Evolutionary conservation across 2,329 filamentous ascomycete species (phyloP).

Genomic region (Taxawa tesnikishii): DNA sequence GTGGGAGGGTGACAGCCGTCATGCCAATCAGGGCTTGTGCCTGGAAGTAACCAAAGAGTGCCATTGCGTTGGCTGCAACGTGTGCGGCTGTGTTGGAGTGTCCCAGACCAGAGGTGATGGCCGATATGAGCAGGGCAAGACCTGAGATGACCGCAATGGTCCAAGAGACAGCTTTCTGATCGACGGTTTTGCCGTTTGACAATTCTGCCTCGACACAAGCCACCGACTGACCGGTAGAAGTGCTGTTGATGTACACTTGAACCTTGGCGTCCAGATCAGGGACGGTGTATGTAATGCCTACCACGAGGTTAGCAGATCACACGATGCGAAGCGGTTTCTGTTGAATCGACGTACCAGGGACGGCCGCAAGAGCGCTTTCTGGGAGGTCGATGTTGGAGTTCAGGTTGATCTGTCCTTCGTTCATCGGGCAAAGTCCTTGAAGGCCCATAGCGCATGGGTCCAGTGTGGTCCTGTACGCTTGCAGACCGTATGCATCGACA

Average conservation of each 20-base stretch:
- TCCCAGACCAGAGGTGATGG: slow-evolving; percentile 77
- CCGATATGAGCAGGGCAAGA: slow-evolving; percentile 70
- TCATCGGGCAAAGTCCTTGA: slow-evolving; percentile 78
- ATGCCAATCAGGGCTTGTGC: slow-evolving; percentile 85
- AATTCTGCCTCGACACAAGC: slow-evolving; percentile 81
- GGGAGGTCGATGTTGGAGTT: slow-evolving; percentile 55
- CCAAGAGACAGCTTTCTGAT: slow-evolving; percentile 83
- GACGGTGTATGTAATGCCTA: slow-evolving; percentile 69
- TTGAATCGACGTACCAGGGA: slow-evolving; percentile 55
- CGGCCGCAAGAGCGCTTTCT: slow-evolving; percentile 43
- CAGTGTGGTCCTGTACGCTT: slow-evolving; percentile 53
- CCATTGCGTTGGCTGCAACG: slow-evolving; percentile 83
- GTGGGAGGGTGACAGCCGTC: slow-evolving; percentile 67
- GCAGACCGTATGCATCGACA: slow-evolving; percentile 73
- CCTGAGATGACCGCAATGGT: slow-evolving; percentile 78
- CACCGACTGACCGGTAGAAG: slow-evolving; percentile 49
- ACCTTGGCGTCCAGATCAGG: slow-evolving; percentile 85
- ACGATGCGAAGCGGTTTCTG: background rate
- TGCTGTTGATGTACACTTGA: slow-evolving; percentile 66
- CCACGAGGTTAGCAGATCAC: background rate
- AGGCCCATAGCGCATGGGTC: slow-evolving; percentile 59
- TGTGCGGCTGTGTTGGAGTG: slow-evolving; percentile 92
- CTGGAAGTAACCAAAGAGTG: slow-evolving; percentile 92
- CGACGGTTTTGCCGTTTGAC: slow-evolving; percentile 85
- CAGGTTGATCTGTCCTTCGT: slow-evolving; percentile 66